These are phyloP conservation scores for Rubus idaeus DNA, from an alignment of 306 rosid genomes.

Conservation along the genomic window DNA sequence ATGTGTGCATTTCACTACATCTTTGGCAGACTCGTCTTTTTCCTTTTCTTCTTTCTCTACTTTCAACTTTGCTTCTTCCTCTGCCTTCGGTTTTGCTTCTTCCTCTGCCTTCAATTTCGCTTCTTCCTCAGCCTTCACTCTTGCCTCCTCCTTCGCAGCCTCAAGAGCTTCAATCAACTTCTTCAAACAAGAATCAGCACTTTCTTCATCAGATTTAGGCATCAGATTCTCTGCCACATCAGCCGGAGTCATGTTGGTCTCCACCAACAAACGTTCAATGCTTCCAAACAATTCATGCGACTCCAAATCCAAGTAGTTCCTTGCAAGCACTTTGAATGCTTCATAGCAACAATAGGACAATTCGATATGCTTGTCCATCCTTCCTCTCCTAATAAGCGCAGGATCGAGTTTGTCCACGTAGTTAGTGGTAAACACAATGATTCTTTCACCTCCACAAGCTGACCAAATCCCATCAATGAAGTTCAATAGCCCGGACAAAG, in stretches of 20 bases:
- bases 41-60: neutral
- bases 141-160: conserved; percentile 42
- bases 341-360: conserved; percentile 56
- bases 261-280: conserved; percentile 39
- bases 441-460: conserved; percentile 67
- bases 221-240: conserved; percentile 68
- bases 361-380: conserved; percentile 72
- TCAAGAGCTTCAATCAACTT: conserved; percentile 49
- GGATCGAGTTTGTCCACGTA: conserved; percentile 61
- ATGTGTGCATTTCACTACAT: conserved; percentile 7
- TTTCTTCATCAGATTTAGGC: conserved; percentile 47
- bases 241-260: conserved; percentile 55
- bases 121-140: conserved; percentile 27
- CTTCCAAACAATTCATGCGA: conserved; percentile 37
- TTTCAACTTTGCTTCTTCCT: conserved; percentile 7
- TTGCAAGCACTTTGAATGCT: conserved; percentile 60
- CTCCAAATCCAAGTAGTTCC: conserved; percentile 55
- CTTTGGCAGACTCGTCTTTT: neutral
- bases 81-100: conserved; percentile 15
- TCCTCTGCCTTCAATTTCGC: conserved; percentile 11
- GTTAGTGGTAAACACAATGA: conserved; percentile 58
- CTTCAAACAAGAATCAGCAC: conserved; percentile 36
- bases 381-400: conserved; percentile 67
- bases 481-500: conserved; percentile 64
- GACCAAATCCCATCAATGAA: conserved; percentile 79